Evolutionary conservation across 192 early-diverging fungal species (phyloP).

Genomic region (Paraglomus brasilianum): DNA sequence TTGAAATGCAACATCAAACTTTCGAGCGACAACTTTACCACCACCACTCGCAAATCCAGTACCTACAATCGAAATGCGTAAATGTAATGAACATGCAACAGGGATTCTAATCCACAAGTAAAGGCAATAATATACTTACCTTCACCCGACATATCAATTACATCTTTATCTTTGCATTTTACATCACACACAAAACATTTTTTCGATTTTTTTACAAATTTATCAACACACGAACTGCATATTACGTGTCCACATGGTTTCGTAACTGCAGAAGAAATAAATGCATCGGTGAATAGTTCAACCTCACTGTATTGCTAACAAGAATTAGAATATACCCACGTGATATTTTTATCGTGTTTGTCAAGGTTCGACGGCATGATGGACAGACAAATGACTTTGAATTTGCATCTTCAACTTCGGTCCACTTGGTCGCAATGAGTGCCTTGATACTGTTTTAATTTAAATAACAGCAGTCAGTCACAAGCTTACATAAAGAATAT

Average conservation of each 20-base stretch:
- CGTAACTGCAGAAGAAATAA: slow-evolving; percentile 42
- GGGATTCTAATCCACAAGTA: background rate
- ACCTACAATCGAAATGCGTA: slow-evolving; percentile 34
- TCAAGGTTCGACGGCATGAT: slow-evolving; percentile 67
- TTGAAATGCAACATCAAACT: slow-evolving; percentile 68
- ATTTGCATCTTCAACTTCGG: slow-evolving; percentile 43
- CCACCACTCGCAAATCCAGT: slow-evolving; percentile 67
- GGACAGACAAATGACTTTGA: slow-evolving; percentile 58
- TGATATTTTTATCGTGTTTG: slow-evolving; percentile 68
- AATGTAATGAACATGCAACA: background rate
- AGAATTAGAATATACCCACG: slow-evolving; percentile 37
- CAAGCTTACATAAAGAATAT: background rate
- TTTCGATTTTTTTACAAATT: slow-evolving; percentile 68
- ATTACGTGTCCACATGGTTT: slow-evolving; percentile 72
- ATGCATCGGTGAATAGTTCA: background rate
- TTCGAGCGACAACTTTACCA: slow-evolving; percentile 60
- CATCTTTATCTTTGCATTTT: slow-evolving; percentile 67
- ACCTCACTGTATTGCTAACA: background rate
- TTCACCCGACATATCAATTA: slow-evolving; percentile 64
- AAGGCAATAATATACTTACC: slow-evolving; percentile 41
- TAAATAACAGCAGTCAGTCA: background rate
- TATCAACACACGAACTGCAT: slow-evolving; percentile 62
- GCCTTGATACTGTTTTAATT: slow-evolving; percentile 55
- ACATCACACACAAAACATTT: slow-evolving; percentile 68
- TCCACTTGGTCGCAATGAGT: slow-evolving; percentile 64